Conservation (phyloP, 2,329 filamentous ascomycete genomes). For the Pleoardoris graminearum region DNA sequence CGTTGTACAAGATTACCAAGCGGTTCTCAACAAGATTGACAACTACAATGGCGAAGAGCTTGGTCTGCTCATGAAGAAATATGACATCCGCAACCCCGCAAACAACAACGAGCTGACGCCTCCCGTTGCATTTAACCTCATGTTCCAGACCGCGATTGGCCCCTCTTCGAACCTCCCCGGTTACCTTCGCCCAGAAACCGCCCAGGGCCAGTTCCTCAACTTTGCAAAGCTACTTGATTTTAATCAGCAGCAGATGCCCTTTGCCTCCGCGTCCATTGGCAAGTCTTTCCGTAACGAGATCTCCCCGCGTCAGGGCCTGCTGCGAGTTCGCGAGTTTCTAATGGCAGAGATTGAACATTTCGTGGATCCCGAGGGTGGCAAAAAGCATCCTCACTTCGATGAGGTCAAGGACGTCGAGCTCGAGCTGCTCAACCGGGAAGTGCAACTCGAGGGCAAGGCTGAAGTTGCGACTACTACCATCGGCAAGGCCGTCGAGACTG, state of each 20-base stretch:
- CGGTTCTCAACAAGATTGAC: slow-evolving; percentile 88
- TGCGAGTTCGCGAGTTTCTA: slow-evolving; percentile 94
- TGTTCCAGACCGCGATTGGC: slow-evolving; percentile 96
- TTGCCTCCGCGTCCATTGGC: slow-evolving; percentile 94
- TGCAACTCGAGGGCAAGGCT: slow-evolving; percentile 86
- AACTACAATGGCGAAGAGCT: slow-evolving; percentile 90
- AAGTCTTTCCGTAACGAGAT: slow-evolving; percentile 99
- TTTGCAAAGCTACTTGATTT: slow-evolving; percentile 96
- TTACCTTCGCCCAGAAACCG: slow-evolving; percentile 73
- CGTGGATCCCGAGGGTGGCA: slow-evolving; percentile 90
- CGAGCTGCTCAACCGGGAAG: slow-evolving; percentile 78
- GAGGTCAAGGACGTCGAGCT: slow-evolving; percentile 85
- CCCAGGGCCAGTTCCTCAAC: slow-evolving; percentile 97
- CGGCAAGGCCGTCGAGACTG: slow-evolving; percentile 79
- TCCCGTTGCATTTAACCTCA: slow-evolving; percentile 94
- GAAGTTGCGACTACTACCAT: slow-evolving; percentile 72
- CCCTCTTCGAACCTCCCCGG: slow-evolving; percentile 84
- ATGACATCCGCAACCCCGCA: slow-evolving; percentile 85
- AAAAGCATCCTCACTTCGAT: slow-evolving; percentile 87
- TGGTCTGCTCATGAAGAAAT: slow-evolving; percentile 81
- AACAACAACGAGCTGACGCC: slow-evolving; percentile 76
- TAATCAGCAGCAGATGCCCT: slow-evolving; percentile 94
- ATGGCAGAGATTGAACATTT: slow-evolving; percentile 99
- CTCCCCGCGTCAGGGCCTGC: slow-evolving; percentile 84
- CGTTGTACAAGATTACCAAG: slow-evolving; percentile 86